Evolutionary conservation across 2,329 filamentous ascomycete genomes (phyloP).

Genomic region (Tolypocladium tundrense): DNA sequence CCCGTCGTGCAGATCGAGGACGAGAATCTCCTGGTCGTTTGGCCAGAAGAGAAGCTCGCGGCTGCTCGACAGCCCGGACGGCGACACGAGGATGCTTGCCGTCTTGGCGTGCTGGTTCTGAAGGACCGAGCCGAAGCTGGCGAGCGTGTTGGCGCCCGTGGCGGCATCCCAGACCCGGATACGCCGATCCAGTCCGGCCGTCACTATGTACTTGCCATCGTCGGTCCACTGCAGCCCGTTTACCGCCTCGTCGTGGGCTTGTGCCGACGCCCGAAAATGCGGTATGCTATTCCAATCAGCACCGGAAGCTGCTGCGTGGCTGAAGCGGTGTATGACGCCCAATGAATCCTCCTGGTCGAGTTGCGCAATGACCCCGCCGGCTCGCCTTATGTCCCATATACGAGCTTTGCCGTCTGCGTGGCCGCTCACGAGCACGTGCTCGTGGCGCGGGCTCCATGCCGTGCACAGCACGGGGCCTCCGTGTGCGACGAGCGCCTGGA

Average conservation of each 20-base stretch:
- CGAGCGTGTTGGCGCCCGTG: constrained; percentile 76
- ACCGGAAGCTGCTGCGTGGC: constrained; percentile 20
- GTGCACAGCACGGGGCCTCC: constrained; percentile 57
- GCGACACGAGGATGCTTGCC: constrained; percentile 52
- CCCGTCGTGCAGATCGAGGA: constrained; percentile 72
- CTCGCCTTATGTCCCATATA: constrained; percentile 79
- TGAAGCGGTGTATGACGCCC: constrained; percentile 44
- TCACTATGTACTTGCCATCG: constrained; percentile 66
- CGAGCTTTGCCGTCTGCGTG: constrained; percentile 76
- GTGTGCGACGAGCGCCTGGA: constrained; percentile 61
- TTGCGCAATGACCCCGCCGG: constrained; percentile 63
- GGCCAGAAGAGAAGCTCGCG: constrained; percentile 69
- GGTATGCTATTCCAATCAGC: constrained; percentile 17
- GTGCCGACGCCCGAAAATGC: constrained; percentile 38
- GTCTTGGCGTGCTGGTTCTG: constrained; percentile 60
- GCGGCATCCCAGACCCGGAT: constrained; percentile 80
- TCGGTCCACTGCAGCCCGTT: constrained; percentile 82
- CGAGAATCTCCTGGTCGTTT: constrained; percentile 69
- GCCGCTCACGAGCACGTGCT: constrained; percentile 72
- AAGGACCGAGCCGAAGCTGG: constrained; percentile 75
- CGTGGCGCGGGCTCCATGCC: constrained; percentile 72
- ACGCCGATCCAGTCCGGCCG: constrained; percentile 71
- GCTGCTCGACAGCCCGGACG: constrained; percentile 43
- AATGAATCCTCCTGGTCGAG: constrained; percentile 78
- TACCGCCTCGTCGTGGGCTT: constrained; percentile 70